Base-by-base conservation (phyloP, 176 grass and related monocot genomes). In the Cenchrus americanus region DNA sequence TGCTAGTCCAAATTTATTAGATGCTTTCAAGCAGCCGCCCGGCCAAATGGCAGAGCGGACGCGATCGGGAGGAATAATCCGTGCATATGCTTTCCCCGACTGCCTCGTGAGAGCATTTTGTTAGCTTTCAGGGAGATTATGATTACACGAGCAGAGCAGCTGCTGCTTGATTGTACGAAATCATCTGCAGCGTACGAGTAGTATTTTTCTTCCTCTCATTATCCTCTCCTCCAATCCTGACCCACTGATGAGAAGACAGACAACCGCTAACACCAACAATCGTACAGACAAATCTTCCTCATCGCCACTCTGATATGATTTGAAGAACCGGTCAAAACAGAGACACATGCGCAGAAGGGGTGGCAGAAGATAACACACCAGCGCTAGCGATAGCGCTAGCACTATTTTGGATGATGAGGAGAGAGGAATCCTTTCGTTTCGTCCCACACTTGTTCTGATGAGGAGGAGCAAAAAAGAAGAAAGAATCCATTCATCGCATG, bases 221-320 rank as follows among this genome's bases (percentile, higher is more conserved):
- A 32, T 32, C 57, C 27, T 58, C 40, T 19, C n/a, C n/a, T 37
- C 23, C 18, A 14, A 40, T 76, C 52, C 49, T 47, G 54, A 10
- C 40, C 27, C 41, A 23, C 21, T 17, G 41, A 78, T 17, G 41
- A 78, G 69, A 78, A 22, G 73, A 85, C 83, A 85, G 69, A 85
- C 83, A 85, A 69, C 5, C 55, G 23, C 40, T 58, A 47, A 44
- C 14, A 47, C 24, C 62, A 32, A 5, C 62, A 66, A 18, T 67
- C 53, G 66, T 54, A 53, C 11, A 55, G 68, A 55, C 46, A 79
- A 26, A 52, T 52, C 47, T 22, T 46, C 22, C 14, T 37, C 9
- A 13, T 13, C 15, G 49, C 41, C 47, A 6, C 47, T 47, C 80
- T 67, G 69, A 37, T 37, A 34, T 37, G 2, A 37, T 4, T 37